phyloP scores from a whole-genome alignment of 805 yeast species.

The Candida incommunis region DNA sequence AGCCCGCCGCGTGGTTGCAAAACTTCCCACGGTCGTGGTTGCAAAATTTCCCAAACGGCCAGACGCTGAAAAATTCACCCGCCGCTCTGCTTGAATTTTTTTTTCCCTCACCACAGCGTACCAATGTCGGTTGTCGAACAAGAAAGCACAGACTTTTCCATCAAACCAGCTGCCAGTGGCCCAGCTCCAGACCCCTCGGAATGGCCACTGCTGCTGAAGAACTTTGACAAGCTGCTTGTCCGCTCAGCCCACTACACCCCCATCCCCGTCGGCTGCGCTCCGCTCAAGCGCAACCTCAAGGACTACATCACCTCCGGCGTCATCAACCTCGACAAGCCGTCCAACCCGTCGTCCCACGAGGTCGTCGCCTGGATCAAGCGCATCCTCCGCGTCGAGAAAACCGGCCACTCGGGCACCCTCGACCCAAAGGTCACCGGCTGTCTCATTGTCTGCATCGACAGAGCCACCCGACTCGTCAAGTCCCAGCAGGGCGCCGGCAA shows the following conservation, averaged over 20 bases:
- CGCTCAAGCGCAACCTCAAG: slow-evolving; percentile 85
- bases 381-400: slow-evolving; percentile 87
- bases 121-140: slow-evolving; percentile 35
- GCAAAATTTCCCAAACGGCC: too few relatives aligned
- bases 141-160: slow-evolving; percentile 41
- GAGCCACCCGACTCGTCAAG: slow-evolving; percentile 95
- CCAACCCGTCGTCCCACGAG: slow-evolving; percentile 97
- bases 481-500: slow-evolving; percentile 99
- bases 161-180: slow-evolving; percentile 70
- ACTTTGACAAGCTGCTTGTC: slow-evolving; percentile 85
- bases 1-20: too few relatives aligned
- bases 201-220: slow-evolving; percentile 90
- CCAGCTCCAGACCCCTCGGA: slow-evolving; percentile 78
- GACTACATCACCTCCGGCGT: slow-evolving; percentile 89
- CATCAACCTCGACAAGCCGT: slow-evolving; percentile 93
- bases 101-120: too few relatives aligned
- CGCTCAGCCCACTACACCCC: slow-evolving; percentile 97
- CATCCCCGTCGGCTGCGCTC: slow-evolving; percentile 89
- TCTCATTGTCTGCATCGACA: slow-evolving; percentile 92
- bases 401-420: slow-evolving; percentile 98
- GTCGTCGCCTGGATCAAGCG: slow-evolving; percentile 99
- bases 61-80: too few relatives aligned
- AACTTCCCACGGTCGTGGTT: too few relatives aligned
- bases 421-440: slow-evolving; percentile 99
- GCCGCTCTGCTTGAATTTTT: background rate